Evolutionary conservation across 1,139 yeast species (phyloP).

Genomic region (Hansenula lynferdii): DNA sequence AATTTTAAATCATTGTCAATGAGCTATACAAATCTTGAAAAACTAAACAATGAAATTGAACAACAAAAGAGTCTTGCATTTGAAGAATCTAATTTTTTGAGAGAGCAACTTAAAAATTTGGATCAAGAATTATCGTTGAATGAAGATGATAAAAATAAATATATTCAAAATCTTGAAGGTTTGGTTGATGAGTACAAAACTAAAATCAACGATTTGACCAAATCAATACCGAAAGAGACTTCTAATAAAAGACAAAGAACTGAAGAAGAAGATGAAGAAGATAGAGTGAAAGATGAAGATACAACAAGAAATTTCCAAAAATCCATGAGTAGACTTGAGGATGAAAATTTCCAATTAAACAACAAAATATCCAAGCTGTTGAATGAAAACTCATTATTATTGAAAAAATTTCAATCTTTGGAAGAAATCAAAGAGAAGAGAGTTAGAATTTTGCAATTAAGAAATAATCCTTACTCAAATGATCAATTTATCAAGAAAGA

Average conservation of each 20-base stretch:
- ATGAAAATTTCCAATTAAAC: slow-evolving; percentile 37
- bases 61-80: slow-evolving; percentile 48
- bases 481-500: slow-evolving; percentile 61
- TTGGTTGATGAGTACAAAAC: slow-evolving; percentile 55
- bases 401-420: slow-evolving; percentile 31
- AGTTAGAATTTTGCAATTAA: slow-evolving; percentile 54
- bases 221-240: slow-evolving; percentile 24
- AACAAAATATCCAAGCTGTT: slow-evolving; percentile 35
- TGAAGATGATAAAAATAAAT: slow-evolving; percentile 20
- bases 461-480: slow-evolving; percentile 60
- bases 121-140: slow-evolving; percentile 26
- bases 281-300: slow-evolving; percentile 28
- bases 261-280: slow-evolving; percentile 18
- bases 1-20: slow-evolving; percentile 23
- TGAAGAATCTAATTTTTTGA: slow-evolving; percentile 58
- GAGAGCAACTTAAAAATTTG: slow-evolving; percentile 39
- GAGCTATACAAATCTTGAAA: slow-evolving; percentile 34
- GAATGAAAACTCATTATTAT: slow-evolving; percentile 30
- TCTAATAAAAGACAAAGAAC: slow-evolving; percentile 27
- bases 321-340: slow-evolving; percentile 29
- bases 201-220: slow-evolving; percentile 44
- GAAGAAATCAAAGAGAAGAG: slow-evolving; percentile 32
- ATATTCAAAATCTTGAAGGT: slow-evolving; percentile 40
- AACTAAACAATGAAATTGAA: slow-evolving; percentile 37
- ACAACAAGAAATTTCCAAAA: slow-evolving; percentile 33